A percentile compares a stretch with the other conserved stretches of the same genome.
phyloP scores from a whole-genome alignment of 2,329 filamentous ascomycete genomes.

The Lizonia empirigonia region DNA sequence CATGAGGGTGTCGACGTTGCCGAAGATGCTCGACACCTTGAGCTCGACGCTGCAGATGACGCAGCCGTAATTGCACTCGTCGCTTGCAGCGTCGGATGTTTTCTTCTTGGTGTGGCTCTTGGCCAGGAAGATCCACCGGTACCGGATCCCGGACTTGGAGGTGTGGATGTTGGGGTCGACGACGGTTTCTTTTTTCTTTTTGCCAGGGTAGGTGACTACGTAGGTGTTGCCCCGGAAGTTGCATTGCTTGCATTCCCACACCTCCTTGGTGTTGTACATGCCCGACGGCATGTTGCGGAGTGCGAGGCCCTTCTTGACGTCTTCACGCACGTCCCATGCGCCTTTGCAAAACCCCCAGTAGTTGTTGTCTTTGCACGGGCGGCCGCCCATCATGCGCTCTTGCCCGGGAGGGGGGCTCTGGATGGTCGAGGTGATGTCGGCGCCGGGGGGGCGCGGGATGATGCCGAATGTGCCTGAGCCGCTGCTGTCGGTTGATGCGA shows the following conservation, averaged over 20 bases:
- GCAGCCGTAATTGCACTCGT: constrained; percentile 44
- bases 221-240: constrained; percentile 43
- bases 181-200: constrained; percentile 37
- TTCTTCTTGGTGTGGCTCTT: constrained; percentile 42
- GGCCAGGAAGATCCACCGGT: constrained; percentile 49
- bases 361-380: constrained; percentile 48
- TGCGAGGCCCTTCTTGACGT: constrained; percentile 39
- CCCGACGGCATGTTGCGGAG: constrained; percentile 41
- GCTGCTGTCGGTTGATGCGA: constrained; percentile 27
- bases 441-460: constrained; percentile 15
- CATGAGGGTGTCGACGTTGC: constrained; percentile 48
- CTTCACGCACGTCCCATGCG: constrained; percentile 45
- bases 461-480: constrained; percentile 22
- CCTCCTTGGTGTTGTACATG: constrained; percentile 41
- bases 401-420: constrained; percentile 22
- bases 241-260: constrained; percentile 46
- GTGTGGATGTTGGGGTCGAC: constrained; percentile 38
- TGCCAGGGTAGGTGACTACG: constrained; percentile 26
- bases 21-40: constrained; percentile 42
- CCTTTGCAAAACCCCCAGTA: constrained; percentile 52
- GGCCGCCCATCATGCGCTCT: constrained; percentile 41
- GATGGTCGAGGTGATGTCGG: constrained; percentile 28
- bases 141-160: constrained; percentile 39
- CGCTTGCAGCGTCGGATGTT: constrained; percentile 8
- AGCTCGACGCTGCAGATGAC: constrained; percentile 44